Base-by-base conservation (phyloP, 768 basidiomycete genomes). In the Kwoniella heveanensis region DNA sequence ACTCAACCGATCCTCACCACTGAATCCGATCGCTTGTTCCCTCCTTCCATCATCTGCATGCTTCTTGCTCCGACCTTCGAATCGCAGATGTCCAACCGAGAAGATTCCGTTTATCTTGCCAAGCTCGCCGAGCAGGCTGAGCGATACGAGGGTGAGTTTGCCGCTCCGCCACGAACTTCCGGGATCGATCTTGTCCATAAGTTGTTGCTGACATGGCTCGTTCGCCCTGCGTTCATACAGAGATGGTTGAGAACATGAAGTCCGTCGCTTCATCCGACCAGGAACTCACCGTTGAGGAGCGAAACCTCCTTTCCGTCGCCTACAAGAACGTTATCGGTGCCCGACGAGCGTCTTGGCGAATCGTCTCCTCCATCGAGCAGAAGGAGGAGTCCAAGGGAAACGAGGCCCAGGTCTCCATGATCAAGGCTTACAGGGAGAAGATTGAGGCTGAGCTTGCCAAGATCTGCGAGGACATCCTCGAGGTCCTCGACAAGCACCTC, bases 231-330 rank as follows among this genome's bases (percentile, higher is more conserved):
- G n/a, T n/a, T n/a, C n/a, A 27, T 22, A 8, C 64, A 81, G 91
- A 96, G 83, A 96, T 96, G 94, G 94, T 96, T 72, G 91, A 92
- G 83, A 95, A 94, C 87, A 98, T 98, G 94, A 97, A 97, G 88
- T 88, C 87, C 67, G 94, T 97, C 71, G 94, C 94, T 62, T 93
- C 92, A 30, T 93, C 92, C 64, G 92, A 95, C 86, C 90, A 94
- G 82, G 94, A 98, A 78, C 90, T 97, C 78, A 95, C 93, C 65
- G 92, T 97, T 49, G 94, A 98, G 83, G 94, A 98, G 83, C 92
- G 94, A 67, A 98, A 97, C 82, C 88, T 98, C 58, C 86, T 98
- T 62, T 96, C 92, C 12, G 94, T 97, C 64, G 94, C 94, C 19
- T 98, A 96, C 86, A 97, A 98, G 90, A 98, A 98, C 82, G 92